phyloP scores from a whole-genome alignment of 352 stramenopile species.

The Globisporangium recalcitrans region DNA sequence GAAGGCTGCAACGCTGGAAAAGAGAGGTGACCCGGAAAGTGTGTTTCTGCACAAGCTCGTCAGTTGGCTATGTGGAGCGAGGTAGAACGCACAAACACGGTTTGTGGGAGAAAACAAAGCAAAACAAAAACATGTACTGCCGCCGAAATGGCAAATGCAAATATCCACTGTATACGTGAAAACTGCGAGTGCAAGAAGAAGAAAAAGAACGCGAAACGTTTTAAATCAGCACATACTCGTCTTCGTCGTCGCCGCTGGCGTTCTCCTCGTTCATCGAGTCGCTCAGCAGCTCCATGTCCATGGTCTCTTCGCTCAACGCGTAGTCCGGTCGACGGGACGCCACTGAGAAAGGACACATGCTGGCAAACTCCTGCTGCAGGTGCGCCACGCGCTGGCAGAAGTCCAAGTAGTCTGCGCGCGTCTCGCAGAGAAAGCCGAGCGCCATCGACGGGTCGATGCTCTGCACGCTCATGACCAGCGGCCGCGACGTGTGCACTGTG shows the following conservation, averaged over 20 bases:
- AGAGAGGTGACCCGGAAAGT: too few species aligned
- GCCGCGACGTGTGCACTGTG: conserved; percentile 46
- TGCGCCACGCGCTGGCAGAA: conserved; percentile 33
- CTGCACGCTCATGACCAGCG: conserved; percentile 77
- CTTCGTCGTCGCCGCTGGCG: conserved; percentile 14
- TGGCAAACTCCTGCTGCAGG: not conserved
- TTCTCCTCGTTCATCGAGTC: conserved; percentile 18
- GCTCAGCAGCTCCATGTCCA: conserved; percentile 11
- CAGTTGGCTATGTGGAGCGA: too few species aligned
- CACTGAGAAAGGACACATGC: conserved; percentile 13
- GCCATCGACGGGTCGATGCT: conserved; percentile 92
- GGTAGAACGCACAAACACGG: too few species aligned
- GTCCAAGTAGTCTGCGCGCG: conserved; percentile 63
- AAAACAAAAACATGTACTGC: not conserved
- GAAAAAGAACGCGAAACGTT: not conserved
- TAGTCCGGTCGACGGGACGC: conserved; percentile 12
- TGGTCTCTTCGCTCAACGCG: conserved; percentile 8
- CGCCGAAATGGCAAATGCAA: not conserved
- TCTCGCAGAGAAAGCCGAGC: conserved; percentile 90
- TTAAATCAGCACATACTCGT: conserved; percentile 19
- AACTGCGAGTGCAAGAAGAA: not conserved
- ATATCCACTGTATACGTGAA: conserved; percentile 6
- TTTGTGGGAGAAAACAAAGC: not conserved
- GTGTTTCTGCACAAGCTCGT: too few species aligned
- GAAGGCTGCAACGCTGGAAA: too few species aligned